Evolutionary conservation across 495 filamentous ascomycete species (phyloP).

Genomic region (Tuber aestivum): DNA sequence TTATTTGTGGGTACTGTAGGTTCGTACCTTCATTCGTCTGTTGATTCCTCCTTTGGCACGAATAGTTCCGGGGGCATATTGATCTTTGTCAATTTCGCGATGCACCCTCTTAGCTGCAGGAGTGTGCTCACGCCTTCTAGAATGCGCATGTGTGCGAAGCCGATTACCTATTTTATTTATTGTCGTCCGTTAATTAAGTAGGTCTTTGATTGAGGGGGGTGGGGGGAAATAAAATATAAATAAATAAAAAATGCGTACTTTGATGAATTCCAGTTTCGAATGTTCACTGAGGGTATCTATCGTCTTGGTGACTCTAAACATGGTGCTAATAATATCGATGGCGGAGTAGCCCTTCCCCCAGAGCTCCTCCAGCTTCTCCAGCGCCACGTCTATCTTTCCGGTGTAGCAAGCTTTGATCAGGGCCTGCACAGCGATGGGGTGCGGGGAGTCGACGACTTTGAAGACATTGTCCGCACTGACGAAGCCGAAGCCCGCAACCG

Average conservation of each 20-base stretch:
- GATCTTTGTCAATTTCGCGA: constrained; percentile 81
- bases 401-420: constrained; percentile 98
- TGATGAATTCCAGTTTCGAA: constrained; percentile 89
- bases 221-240: too few species aligned
- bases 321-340: constrained; percentile 96
- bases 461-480: constrained; percentile 98
- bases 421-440: constrained; percentile 95
- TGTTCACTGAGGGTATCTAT: constrained; percentile 85
- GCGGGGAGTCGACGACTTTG: constrained; percentile 91
- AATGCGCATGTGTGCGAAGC: constrained; percentile 98
- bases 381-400: constrained; percentile 75
- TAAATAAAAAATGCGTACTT: constrained; percentile 43
- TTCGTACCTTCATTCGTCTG: background rate
- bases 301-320: constrained; percentile 98
- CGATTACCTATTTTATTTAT: constrained; percentile 60
- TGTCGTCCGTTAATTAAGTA: background rate
- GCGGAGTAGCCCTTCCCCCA: constrained; percentile 93
- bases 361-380: constrained; percentile 82
- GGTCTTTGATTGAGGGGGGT: background rate
- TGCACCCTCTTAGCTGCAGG: constrained; percentile 84
- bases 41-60: constrained; percentile 44
- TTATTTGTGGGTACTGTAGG: too few species aligned
- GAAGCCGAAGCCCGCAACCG: constrained; percentile 90
- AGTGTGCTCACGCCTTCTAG: constrained; percentile 93
- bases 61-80: constrained; percentile 95